Conservation (phyloP, 495 filamentous ascomycete species). For the Tricharina praecox region DNA sequence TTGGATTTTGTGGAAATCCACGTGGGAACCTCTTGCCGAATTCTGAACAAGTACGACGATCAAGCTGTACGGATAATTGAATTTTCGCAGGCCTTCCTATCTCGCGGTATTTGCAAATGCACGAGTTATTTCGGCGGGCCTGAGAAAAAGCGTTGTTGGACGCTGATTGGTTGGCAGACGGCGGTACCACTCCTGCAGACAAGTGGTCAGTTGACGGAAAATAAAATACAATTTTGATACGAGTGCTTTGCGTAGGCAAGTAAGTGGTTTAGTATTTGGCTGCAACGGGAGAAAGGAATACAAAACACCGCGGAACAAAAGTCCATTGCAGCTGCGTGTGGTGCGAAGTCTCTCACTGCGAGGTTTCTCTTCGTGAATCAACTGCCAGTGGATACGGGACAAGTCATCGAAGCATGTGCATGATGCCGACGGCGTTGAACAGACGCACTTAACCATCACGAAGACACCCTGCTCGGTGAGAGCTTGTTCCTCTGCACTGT, state of each 20-base stretch:
- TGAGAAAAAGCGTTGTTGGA: slow-evolving; percentile 6
- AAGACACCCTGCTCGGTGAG: no score
- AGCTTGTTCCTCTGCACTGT: no score
- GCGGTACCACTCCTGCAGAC: background rate
- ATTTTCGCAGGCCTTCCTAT: background rate
- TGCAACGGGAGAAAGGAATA: background rate
- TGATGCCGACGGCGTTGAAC: no score
- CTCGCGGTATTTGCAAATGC: background rate
- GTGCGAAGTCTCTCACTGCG: no score
- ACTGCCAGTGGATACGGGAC: no score
- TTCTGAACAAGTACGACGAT: slow-evolving; percentile 20
- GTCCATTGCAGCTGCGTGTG: no score
- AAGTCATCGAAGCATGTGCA: no score
- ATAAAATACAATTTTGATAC: background rate
- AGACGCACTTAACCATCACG: no score
- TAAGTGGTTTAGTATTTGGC: background rate
- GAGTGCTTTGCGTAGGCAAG: background rate
- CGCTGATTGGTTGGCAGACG: slow-evolving; percentile 14
- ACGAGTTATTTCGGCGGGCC: slow-evolving; percentile 1
- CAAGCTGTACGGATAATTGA: slow-evolving; percentile 8
- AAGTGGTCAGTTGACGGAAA: slow-evolving; percentile 1
- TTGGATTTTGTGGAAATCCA: background rate
- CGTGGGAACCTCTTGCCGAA: slow-evolving; percentile 10
- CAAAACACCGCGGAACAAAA: background rate
- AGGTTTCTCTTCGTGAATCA: background rate